Evolutionary conservation across 2,329 filamentous ascomycete species (phyloP), one percentile per base, ranked within the genome.

Genomic region (Sordariomycetes sp.): DNA sequence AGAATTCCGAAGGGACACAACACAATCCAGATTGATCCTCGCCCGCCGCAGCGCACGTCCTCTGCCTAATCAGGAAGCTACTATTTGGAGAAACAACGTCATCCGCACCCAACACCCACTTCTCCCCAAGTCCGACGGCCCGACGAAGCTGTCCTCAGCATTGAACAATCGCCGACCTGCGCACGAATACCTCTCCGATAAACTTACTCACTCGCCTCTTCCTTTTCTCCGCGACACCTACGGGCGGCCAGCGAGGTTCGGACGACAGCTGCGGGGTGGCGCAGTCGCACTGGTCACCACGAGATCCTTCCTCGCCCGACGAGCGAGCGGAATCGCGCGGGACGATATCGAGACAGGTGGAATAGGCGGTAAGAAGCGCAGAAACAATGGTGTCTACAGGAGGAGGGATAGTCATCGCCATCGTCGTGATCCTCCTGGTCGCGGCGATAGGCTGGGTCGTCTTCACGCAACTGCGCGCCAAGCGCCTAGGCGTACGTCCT

Each of bases 391-490:
- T 61, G 24, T 60, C 58, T 14, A 50, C 48, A 34, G 56, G 51
- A 22, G 46, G 46, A 20, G 46, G 46, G 20, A 24, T 50, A n/a
- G 80, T 91, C 70, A 84, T 95, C 68, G 79, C 90, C 67, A 70
- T 93, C 67, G 65, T 90, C 64, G 73, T 90, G 64, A 69, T 89
- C 65, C 67, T 83, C 58, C 60, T 86, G 58, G 70, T 76, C 58
- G 81, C 72, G 28, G 83, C 75, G 59, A 71, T 79, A 59, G 85
- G 79, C 66, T 93, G 87, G 85, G 74, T 90, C 60, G 71, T 84
- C 66, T 91, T 86, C 67, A 84, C 85, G 34, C 87, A 89, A 67
- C 76, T 87, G 65, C 86, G 86, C 65, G 89, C 89, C 55, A 80
- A 85, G 61, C 82, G 83, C 67, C 79, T 91, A 58, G 90, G 90